phyloP scores from a whole-genome alignment of 2,329 filamentous ascomycete genomes.

The Clarireedia hainanense region DNA sequence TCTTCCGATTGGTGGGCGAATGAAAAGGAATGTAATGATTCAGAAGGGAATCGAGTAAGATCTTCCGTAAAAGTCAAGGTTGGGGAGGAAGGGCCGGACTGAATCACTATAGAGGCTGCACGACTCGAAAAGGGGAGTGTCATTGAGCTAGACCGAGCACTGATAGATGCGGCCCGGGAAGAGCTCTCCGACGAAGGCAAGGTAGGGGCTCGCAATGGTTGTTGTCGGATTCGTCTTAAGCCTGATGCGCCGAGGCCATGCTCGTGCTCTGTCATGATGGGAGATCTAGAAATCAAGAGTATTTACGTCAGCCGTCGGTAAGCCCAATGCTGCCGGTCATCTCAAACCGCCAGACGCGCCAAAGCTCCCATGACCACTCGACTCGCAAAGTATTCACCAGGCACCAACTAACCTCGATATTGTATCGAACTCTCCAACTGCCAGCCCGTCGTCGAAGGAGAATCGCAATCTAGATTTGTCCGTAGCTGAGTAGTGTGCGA shows the following conservation, averaged over 20 bases:
- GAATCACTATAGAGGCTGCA: constrained; percentile 20
- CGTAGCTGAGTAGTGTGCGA: constrained; percentile 32
- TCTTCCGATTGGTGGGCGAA: constrained; percentile 96
- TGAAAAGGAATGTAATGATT: constrained; percentile 96
- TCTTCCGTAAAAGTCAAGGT: constrained; percentile 72
- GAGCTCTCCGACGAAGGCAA: constrained; percentile 57
- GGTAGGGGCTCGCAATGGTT: constrained; percentile 60
- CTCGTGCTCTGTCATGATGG: constrained; percentile 78
- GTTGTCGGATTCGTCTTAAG: constrained; percentile 87
- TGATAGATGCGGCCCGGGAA: constrained; percentile 51
- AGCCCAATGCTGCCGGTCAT: background rate
- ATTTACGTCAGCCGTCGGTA: constrained; percentile 19
- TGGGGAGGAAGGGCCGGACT: constrained; percentile 61
- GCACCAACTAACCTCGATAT: constrained; percentile 59
- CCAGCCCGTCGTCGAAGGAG: constrained; percentile 65
- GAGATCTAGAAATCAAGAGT: constrained; percentile 49
- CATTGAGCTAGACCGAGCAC: constrained; percentile 63
- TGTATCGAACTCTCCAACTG: constrained; percentile 54
- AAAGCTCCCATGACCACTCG: background rate
- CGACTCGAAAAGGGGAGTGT: constrained; percentile 48
- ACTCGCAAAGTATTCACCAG: background rate
- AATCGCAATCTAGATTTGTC: constrained; percentile 54
- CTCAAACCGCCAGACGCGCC: background rate
- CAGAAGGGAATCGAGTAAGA: constrained; percentile 83
- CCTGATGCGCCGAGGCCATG: constrained; percentile 80